Percentiles rank a stretch among this genome's conserved stretches.
Conservation (phyloP, 345 rosid species). For the Gossypium ekmanianum region DNA sequence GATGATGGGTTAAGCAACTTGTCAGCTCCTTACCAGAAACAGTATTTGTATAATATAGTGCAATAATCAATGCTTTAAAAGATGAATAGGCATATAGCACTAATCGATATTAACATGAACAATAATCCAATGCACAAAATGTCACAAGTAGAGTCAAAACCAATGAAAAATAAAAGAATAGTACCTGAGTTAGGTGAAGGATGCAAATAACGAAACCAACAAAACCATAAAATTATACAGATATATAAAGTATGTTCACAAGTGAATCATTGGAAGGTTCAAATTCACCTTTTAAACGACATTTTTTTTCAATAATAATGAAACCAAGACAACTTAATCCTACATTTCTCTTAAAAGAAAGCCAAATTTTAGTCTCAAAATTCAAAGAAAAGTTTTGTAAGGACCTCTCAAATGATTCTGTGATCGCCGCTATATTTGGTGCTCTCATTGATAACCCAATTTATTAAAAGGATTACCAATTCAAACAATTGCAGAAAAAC, state of each 20-base stretch:
- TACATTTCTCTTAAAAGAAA: too few relatives aligned
- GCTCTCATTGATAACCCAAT: neutral
- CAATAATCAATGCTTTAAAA: neutral
- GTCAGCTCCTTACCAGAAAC: too few relatives aligned
- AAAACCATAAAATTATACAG: too few relatives aligned
- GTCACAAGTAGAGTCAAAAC: neutral
- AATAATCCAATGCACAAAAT: neutral
- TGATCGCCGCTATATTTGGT: constrained; percentile 46
- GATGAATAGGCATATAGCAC: neutral
- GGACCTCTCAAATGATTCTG: constrained; percentile 67
- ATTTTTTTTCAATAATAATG: too few relatives aligned
- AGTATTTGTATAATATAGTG: neutral
- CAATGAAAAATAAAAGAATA: constrained; percentile 10
- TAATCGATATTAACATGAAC: neutral
- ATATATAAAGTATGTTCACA: too few relatives aligned
- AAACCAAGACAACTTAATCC: too few relatives aligned
- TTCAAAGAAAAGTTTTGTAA: constrained; percentile 68
- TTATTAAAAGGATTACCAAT: neutral
- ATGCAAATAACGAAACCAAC: neutral
- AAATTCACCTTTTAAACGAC: too few relatives aligned
- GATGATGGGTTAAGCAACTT: too few relatives aligned
- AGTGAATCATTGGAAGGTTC: too few relatives aligned
- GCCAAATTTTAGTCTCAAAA: too few relatives aligned
- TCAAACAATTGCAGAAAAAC: neutral
- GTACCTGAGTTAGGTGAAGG: constrained; percentile 66